These are phyloP conservation scores for Fusarium kyushuense DNA, from an alignment of 2,329 filamentous ascomycete genomes.

Conservation along the genomic window DNA sequence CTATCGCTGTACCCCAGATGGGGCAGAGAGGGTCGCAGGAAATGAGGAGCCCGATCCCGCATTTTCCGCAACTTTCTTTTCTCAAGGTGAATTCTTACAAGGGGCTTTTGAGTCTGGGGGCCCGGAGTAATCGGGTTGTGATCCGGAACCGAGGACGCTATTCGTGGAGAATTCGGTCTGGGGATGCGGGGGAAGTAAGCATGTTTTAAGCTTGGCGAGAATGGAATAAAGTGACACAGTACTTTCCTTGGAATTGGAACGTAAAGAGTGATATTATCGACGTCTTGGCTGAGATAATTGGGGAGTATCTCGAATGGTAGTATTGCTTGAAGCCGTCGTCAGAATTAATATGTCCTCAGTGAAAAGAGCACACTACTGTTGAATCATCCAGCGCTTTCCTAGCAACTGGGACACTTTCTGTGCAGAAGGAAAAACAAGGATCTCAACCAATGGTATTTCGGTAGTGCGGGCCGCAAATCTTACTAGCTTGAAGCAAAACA, in stretches of 20 bases:
- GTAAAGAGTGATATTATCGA: background rate
- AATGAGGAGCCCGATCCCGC: constrained; percentile 18
- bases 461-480: constrained; percentile 32
- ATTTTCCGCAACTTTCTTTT: constrained; percentile 23
- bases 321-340: background rate
- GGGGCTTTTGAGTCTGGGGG: background rate
- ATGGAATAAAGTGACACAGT: background rate
- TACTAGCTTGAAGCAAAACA: background rate
- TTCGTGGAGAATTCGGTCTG: constrained; percentile 37
- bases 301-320: background rate
- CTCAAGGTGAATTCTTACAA: constrained; percentile 9
- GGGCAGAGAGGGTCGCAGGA: background rate
- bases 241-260: background rate
- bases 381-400: background rate
- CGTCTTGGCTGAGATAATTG: background rate
- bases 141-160: constrained; percentile 19
- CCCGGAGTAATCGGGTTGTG: constrained; percentile 33
- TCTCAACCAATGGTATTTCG: constrained; percentile 25
- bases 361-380: background rate
- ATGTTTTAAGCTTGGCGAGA: constrained; percentile 3
- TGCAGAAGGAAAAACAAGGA: constrained; percentile 4
- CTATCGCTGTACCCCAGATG: constrained; percentile 24
- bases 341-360: background rate
- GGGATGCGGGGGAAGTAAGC: constrained; percentile 40
- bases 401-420: constrained; percentile 3